Conservation (phyloP, 2,329 filamentous ascomycete species). For the Pestalotiopsis sp. region DNA sequence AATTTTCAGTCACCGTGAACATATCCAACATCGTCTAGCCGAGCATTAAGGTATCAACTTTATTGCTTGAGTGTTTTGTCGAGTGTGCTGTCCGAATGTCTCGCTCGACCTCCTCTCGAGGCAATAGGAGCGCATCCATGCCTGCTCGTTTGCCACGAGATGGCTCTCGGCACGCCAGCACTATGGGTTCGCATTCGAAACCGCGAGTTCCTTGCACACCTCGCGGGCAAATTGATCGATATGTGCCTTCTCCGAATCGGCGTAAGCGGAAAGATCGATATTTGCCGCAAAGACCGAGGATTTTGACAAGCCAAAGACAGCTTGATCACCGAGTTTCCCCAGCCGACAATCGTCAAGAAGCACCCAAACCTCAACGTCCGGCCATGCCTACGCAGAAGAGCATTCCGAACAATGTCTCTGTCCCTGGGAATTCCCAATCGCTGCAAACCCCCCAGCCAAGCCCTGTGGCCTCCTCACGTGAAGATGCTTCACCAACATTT, state of each 20-base stretch:
- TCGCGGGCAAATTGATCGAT: not conserved
- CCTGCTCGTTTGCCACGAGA: not conserved
- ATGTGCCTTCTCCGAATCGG: not conserved
- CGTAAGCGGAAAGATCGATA: not conserved
- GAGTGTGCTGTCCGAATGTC: not conserved
- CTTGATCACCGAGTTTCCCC: not conserved
- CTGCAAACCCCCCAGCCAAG: too few relatives aligned
- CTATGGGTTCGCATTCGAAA: not conserved
- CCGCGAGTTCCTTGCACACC: not conserved
- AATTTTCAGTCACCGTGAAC: not conserved
- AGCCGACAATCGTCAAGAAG: not conserved
- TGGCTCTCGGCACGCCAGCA: not conserved
- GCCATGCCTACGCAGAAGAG: too few relatives aligned
- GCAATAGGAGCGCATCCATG: not conserved
- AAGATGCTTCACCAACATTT: too few relatives aligned
- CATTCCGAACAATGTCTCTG: too few relatives aligned
- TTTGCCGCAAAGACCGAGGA: not conserved
- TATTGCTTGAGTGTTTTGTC: not conserved
- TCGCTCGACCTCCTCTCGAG: not conserved
- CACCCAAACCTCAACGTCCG: not conserved
- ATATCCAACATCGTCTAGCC: not conserved
- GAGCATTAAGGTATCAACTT: too few relatives aligned
- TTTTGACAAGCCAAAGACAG: not conserved
- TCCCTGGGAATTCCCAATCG: too few relatives aligned
- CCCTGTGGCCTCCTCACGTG: too few relatives aligned